Base-by-base conservation (phyloP, 2,329 filamentous ascomycete genomes). In the Biscogniauxia sp. region DNA sequence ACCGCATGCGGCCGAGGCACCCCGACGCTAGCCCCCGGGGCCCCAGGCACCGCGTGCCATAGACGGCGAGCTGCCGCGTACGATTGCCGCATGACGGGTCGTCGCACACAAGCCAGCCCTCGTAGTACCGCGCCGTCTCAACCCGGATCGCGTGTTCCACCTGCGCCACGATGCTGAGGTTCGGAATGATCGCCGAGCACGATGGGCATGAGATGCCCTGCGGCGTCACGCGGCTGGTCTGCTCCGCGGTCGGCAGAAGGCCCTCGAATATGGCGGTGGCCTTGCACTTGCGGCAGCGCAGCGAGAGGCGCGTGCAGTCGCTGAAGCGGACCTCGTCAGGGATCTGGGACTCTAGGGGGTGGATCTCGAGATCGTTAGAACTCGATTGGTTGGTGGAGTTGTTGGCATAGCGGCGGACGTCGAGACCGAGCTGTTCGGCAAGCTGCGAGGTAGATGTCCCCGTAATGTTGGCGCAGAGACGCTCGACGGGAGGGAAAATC, bases 401-500 rank as follows among this genome's bases (percentile, higher is more conserved):
- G 75, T 90, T 88, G 65, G 89, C 86, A 74, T 98, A 99, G 69
- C 95, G 95, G 68, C 87, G 87, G 25, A 92, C 88, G 75, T 99
- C 95, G 25, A 99, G 87, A 2, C 95, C 95, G 15, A 99, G 86
- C 74, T 95, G 96, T 73, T 97, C 93, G 1, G 95, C 95, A 9
- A 99, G 84, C 66, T 93, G 88, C 1, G 92, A 87, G 7, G 94
- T 90, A 64, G 97, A 96, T 1, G 95, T 99, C 61, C 95, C 95
- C 15, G 87, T 86, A 70, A 99, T 97, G 62, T 96, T 97, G 63
- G 94, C 95, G 74, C 95, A 99, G 20, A 99, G 88, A 83, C 95
- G 92, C 79, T 99, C 95, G 25, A 99, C 95, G 0, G 95, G 95
- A 11, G 95, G 95, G 77, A 99, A 92, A 61, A 99, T 97, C 76